Conservation (phyloP, 2,329 filamentous ascomycete genomes). For the Ophiostoma tasmaniense region DNA sequence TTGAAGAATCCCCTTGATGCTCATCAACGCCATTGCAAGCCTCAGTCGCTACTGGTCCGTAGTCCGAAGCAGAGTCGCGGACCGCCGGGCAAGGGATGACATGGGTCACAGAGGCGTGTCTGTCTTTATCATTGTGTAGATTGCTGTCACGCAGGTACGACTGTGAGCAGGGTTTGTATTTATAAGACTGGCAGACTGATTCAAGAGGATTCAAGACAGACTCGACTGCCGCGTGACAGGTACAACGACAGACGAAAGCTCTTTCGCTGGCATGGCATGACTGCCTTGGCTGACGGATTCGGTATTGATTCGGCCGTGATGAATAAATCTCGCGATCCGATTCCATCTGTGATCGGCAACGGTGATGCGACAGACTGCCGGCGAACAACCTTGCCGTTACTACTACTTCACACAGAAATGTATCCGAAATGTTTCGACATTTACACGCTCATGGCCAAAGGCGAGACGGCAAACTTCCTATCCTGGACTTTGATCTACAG, state of each 20-base stretch:
- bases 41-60: background rate
- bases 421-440: constrained; percentile 53
- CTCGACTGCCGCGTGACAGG: background rate
- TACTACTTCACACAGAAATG: no score
- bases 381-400: no score
- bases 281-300: no score
- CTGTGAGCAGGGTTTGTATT: background rate
- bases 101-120: background rate
- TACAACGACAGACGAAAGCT: background rate
- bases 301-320: background rate
- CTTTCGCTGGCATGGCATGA: no score
- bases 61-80: background rate
- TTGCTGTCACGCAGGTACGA: background rate
- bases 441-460: constrained; percentile 40
- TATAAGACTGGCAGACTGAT: background rate
- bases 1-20: background rate
- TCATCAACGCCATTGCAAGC: background rate
- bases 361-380: no score
- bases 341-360: no score
- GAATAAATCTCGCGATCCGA: background rate
- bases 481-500: constrained; percentile 53
- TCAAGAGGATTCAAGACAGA: background rate
- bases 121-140: background rate
- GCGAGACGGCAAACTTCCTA: constrained; percentile 52
- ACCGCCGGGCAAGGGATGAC: background rate